A percentile compares a stretch with the other conserved stretches of the same genome.
These are phyloP conservation scores for Crithidia expoeki DNA, from an alignment of 208 protist species.

Conservation along the genomic window DNA sequence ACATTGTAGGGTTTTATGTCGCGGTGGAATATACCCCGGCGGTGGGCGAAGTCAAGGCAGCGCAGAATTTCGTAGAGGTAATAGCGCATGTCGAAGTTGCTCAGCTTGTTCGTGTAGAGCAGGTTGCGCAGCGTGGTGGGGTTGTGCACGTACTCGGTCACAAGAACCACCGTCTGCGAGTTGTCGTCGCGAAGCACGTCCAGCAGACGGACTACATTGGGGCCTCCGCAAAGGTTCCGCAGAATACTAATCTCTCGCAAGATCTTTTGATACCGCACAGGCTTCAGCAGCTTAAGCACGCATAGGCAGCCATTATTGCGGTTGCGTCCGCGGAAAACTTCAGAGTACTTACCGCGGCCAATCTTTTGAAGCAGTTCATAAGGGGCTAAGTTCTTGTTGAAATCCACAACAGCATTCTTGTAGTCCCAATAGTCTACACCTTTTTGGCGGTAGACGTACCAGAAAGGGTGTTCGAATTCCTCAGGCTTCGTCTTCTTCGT, in stretches of 20 bases:
- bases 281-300: constrained; percentile 99
- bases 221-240: constrained; percentile 97
- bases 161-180: constrained; percentile 96
- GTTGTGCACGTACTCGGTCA: constrained; percentile 99
- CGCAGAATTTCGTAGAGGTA: constrained; percentile 98
- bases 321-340: constrained; percentile 98
- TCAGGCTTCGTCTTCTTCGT: constrained; percentile 34
- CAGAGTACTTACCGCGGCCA: constrained; percentile 98
- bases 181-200: constrained; percentile 97
- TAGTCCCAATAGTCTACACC: constrained; percentile 95
- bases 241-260: constrained; percentile 99
- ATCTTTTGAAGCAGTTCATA: constrained; percentile 97
- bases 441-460: constrained; percentile 71
- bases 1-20: constrained; percentile 99
- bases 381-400: constrained; percentile 86
- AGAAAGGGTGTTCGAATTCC: constrained; percentile 74
- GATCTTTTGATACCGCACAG: constrained; percentile 99
- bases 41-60: constrained; percentile 96
- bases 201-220: constrained; percentile 98
- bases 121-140: constrained; percentile 94
- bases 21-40: constrained; percentile 99
- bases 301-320: constrained; percentile 87
- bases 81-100: constrained; percentile 98
- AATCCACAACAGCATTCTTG: constrained; percentile 83
- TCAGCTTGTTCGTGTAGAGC: constrained; percentile 93